Conservation (phyloP, 208 protist species). For the Leishmania tropica region DNA sequence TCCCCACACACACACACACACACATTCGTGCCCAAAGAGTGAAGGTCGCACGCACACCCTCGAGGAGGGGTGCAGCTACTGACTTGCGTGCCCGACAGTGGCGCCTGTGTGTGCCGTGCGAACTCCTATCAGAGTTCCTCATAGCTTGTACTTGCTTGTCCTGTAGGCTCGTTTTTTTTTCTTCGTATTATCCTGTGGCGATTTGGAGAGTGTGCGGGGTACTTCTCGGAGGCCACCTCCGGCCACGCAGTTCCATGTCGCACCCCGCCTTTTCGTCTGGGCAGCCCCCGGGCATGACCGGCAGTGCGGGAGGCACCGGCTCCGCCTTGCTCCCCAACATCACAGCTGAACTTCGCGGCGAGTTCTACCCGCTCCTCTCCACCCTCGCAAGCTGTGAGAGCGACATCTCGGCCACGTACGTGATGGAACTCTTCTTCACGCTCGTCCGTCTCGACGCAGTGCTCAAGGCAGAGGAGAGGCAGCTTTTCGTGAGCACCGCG, state of each 20-base stretch:
- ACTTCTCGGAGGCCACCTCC: neutral
- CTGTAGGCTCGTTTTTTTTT: neutral
- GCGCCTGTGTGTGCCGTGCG: neutral
- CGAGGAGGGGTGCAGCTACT: neutral
- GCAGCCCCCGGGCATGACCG: neutral
- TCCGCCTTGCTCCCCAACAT: constrained; percentile 48
- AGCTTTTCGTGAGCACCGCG: constrained; percentile 70
- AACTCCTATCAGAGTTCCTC: neutral
- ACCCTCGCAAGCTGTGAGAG: constrained; percentile 44
- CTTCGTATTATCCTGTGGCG: neutral
- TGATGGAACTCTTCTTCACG: constrained; percentile 73
- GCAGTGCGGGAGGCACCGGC: constrained; percentile 15
- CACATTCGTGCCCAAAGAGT: neutral
- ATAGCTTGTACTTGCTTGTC: neutral
- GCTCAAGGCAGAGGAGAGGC: constrained; percentile 65
- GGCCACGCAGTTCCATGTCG: neutral
- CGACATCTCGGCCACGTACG: constrained; percentile 55
- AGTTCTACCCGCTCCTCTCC: constrained; percentile 68
- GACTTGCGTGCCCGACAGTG: neutral
- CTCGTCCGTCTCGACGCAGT: constrained; percentile 72
- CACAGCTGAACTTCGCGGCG: constrained; percentile 53
- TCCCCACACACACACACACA: no score
- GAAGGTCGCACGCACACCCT: neutral
- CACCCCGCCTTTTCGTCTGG: neutral
- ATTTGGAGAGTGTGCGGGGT: neutral